Evolutionary conservation across 2,329 filamentous ascomycete genomes (phyloP).

Genomic region (Gaeumannomyces tritici): DNA sequence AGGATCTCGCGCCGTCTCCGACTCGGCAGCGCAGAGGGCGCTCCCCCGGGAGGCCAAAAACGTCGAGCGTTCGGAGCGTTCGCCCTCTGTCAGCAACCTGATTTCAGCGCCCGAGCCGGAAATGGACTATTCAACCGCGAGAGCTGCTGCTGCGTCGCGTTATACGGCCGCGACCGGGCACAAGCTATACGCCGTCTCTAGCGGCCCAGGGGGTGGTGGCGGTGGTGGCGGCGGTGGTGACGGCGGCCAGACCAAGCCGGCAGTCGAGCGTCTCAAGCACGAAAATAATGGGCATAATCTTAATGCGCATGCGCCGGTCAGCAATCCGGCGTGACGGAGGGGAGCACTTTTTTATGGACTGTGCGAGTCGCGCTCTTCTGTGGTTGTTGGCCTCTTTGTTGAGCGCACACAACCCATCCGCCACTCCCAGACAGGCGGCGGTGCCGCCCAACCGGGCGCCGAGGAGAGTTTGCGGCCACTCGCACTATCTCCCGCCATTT

Average conservation of each 20-base stretch:
- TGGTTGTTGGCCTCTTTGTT: background rate
- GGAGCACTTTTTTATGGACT: background rate
- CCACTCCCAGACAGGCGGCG: background rate
- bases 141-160: background rate
- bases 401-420: too few relatives aligned
- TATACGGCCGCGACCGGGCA: background rate
- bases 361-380: background rate
- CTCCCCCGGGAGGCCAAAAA: background rate
- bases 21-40: conserved; percentile 1
- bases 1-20: background rate
- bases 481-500: too few relatives aligned
- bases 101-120: conserved; percentile 6
- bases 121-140: background rate
- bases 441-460: background rate
- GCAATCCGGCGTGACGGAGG: background rate
- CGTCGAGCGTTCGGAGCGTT: conserved; percentile 5
- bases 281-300: background rate
- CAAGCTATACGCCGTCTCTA: background rate
- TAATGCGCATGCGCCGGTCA: background rate
- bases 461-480: background rate
- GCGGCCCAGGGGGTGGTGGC: background rate
- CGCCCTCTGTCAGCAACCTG: conserved; percentile 10
- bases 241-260: background rate
- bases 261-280: background rate
- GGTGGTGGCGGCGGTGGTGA: too few relatives aligned